Percentiles rank a stretch among this genome's conserved stretches.
These are phyloP conservation scores for Beta corolliflora DNA, from an alignment of 179 eudicot species.

Conservation along the genomic window DNA sequence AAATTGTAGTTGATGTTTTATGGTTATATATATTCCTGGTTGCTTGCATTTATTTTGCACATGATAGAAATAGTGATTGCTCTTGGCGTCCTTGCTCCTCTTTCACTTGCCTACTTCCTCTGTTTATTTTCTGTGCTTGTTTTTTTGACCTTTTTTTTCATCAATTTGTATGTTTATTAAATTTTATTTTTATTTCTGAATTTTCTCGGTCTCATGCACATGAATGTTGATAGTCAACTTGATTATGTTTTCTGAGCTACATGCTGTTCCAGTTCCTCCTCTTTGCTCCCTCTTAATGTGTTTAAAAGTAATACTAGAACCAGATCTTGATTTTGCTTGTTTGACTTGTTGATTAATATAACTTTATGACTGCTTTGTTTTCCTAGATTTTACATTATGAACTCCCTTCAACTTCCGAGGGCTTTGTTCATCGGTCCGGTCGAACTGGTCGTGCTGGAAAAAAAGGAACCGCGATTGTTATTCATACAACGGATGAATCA, in stretches of 20 bases:
- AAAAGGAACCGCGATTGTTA: slow-evolving; percentile 75
- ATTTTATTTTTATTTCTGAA: too few species aligned
- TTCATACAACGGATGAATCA: slow-evolving; percentile 48
- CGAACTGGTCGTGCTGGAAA: slow-evolving; percentile 98
- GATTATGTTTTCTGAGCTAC: neutral
- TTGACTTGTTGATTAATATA: too few species aligned
- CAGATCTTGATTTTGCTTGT: neutral
- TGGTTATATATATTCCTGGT: neutral
- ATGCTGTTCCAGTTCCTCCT: neutral
- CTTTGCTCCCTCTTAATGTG: neutral
- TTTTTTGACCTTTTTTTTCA: neutral
- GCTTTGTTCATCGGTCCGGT: slow-evolving; percentile 92
- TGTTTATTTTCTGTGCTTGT: neutral
- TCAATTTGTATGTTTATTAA: neutral
- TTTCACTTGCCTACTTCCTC: neutral
- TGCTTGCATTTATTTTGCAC: neutral
- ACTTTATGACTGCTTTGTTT: neutral
- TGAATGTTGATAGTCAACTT: neutral
- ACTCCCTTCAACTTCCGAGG: slow-evolving; percentile 74
- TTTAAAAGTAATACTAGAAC: neutral
- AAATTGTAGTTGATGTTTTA: neutral
- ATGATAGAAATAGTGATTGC: neutral
- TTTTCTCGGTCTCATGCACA: neutral
- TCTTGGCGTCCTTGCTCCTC: neutral
- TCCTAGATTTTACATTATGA: slow-evolving; percentile 79